A percentile compares a stretch with the other conserved stretches of the same genome.
Conservation (phyloP, 495 filamentous ascomycete species). For the Tuber microsphaerosporum region DNA sequence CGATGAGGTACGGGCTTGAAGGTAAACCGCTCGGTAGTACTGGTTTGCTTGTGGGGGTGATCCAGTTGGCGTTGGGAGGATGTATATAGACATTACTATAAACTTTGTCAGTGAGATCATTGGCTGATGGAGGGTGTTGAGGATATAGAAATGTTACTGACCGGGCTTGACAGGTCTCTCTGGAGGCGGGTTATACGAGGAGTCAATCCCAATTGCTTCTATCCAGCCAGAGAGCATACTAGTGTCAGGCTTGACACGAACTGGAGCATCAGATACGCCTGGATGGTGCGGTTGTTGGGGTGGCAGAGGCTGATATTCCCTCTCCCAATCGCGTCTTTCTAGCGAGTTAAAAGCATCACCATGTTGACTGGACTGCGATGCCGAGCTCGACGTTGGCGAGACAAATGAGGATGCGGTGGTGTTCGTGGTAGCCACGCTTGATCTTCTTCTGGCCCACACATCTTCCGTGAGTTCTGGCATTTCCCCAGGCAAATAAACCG, state of each 20-base stretch:
- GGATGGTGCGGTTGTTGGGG: conserved; percentile 22
- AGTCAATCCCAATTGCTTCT: conserved; percentile 83
- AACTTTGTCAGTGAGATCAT: conserved; percentile 22
- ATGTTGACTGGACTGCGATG: conserved; percentile 53
- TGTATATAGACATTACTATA: conserved; percentile 79
- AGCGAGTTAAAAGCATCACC: conserved; percentile 35
- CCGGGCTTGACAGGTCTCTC: conserved; percentile 63
- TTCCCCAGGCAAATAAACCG: conserved; percentile 68
- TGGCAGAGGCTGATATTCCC: conserved; percentile 30
- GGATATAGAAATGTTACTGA: conserved; percentile 43
- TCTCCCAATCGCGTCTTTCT: conserved; percentile 32
- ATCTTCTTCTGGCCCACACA: conserved; percentile 40
- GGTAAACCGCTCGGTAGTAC: conserved; percentile 79
- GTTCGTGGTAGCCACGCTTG: conserved; percentile 42
- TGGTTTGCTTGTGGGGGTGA: conserved; percentile 50
- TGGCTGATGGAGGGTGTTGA: not conserved
- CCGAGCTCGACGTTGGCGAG: conserved; percentile 64
- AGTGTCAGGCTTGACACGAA: conserved; percentile 43
- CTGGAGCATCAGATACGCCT: conserved; percentile 28
- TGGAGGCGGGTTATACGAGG: conserved; percentile 69
- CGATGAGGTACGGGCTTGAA: conserved; percentile 63
- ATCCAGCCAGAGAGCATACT: conserved; percentile 66
- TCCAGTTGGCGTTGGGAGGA: conserved; percentile 55
- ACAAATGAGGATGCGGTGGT: conserved; percentile 56
- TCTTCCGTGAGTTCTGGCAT: conserved; percentile 50